Evolutionary conservation across 2,329 filamentous ascomycete genomes (phyloP).

Genomic region (Trichoderma breve): DNA sequence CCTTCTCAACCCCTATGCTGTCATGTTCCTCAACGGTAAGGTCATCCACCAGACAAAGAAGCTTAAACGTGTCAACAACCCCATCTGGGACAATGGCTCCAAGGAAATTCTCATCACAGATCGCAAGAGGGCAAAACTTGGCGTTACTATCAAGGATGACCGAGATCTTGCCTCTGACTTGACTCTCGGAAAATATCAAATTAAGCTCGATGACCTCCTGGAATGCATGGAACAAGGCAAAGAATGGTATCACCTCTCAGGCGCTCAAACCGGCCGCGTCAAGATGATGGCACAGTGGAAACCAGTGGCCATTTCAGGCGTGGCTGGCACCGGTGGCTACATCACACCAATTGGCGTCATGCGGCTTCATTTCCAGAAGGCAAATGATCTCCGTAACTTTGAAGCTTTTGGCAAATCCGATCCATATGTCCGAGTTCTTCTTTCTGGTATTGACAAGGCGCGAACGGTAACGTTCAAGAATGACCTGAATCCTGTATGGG

Average conservation of each 20-base stretch:
- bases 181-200: conserved; percentile 86
- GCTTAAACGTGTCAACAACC: conserved; percentile 95
- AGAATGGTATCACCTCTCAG: conserved; percentile 90
- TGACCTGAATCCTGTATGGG: conserved; percentile 91
- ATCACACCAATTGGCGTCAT: conserved; percentile 92
- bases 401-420: conserved; percentile 97
- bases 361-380: conserved; percentile 86
- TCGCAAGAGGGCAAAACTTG: conserved; percentile 83
- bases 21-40: conserved; percentile 86
- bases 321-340: conserved; percentile 81
- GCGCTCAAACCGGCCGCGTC: conserved; percentile 76
- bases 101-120: conserved; percentile 97
- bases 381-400: conserved; percentile 80
- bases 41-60: conserved; percentile 87
- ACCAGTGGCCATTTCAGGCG: conserved; percentile 81
- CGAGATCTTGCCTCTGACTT: conserved; percentile 81
- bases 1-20: conserved; percentile 85
- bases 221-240: conserved; percentile 88
- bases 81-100: conserved; percentile 88
- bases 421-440: conserved; percentile 82
- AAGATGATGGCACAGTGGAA: conserved; percentile 96
- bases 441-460: conserved; percentile 87
- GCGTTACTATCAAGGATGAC: conserved; percentile 92
- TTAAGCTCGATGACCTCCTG: conserved; percentile 91
- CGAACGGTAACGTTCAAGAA: conserved; percentile 95